A percentile compares a stretch with the other conserved stretches of the same genome.
Conservation (phyloP, 169 alveolate species). For the Babesia bigemina region DNA sequence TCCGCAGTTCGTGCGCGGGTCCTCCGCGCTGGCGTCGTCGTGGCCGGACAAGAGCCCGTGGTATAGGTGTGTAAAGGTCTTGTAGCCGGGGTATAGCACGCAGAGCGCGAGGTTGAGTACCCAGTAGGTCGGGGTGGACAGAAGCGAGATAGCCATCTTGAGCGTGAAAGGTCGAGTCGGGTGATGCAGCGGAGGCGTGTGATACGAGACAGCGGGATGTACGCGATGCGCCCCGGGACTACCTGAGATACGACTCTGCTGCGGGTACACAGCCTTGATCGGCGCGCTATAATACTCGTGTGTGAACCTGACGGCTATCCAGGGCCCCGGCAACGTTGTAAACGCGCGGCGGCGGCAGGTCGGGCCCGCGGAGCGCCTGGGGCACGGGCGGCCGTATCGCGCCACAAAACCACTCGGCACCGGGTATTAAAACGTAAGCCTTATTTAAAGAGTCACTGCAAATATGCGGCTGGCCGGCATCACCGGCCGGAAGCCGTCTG, state of each 20-base stretch:
- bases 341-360: no score
- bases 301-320: neutral
- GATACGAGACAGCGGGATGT: neutral
- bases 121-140: slow-evolving; percentile 38
- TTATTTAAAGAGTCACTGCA: no score
- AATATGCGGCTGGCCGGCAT: no score
- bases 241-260: neutral
- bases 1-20: slow-evolving; percentile 32
- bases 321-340: no score
- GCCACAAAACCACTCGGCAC: neutral
- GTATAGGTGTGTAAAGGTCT: slow-evolving; percentile 59
- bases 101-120: slow-evolving; percentile 58
- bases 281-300: neutral
- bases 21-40: slow-evolving; percentile 2
- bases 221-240: neutral
- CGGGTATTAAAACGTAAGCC: no score
- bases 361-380: no score
- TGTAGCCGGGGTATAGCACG: slow-evolving; percentile 61
- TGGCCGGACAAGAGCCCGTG: slow-evolving; percentile 9
- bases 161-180: neutral
- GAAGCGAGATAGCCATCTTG: slow-evolving; percentile 52
- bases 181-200: neutral
- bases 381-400: neutral
- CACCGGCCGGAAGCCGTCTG: no score
- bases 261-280: neutral